A percentile compares a stretch with the other conserved stretches of the same genome.
These are phyloP conservation scores for Cordyceps militaris DNA, from an alignment of 2,329 filamentous ascomycete genomes.

Conservation along the genomic window DNA sequence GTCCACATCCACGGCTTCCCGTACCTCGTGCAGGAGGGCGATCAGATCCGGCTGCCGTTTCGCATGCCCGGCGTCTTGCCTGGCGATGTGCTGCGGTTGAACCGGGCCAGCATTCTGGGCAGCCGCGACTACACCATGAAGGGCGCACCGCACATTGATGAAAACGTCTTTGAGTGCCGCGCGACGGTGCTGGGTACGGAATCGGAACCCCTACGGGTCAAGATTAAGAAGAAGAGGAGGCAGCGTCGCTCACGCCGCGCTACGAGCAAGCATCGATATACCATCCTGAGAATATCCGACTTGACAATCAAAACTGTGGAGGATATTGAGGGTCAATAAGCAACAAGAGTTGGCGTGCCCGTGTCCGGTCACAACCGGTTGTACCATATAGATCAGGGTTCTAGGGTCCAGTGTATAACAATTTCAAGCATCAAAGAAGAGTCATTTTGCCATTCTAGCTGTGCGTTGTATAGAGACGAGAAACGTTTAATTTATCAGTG, in stretches of 20 bases:
- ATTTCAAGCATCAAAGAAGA: background rate
- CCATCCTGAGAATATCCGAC: conserved; percentile 77
- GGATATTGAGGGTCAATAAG: conserved; percentile 25
- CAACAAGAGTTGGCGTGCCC: background rate
- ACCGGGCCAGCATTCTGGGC: conserved; percentile 75
- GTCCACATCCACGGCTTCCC: conserved; percentile 72
- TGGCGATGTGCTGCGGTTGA: conserved; percentile 81
- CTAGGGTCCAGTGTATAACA: conserved; percentile 8
- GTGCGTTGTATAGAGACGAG: background rate
- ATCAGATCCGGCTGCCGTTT: conserved; percentile 71
- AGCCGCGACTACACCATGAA: conserved; percentile 87
- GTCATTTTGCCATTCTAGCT: background rate
- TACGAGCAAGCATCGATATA: conserved; percentile 86
- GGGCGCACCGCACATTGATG: conserved; percentile 74
- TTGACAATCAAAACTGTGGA: conserved; percentile 53
- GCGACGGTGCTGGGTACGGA: conserved; percentile 81
- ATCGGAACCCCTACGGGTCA: conserved; percentile 67
- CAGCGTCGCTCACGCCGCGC: conserved; percentile 67
- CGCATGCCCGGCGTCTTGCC: conserved; percentile 67
- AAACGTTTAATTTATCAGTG: background rate
- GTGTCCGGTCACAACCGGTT: background rate
- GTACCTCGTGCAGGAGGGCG: conserved; percentile 72
- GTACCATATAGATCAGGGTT: conserved; percentile 8
- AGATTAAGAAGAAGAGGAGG: conserved; percentile 76
- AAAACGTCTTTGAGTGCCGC: conserved; percentile 75